Percentiles rank a stretch among this genome's conserved stretches.
Conservation (phyloP, 805 yeast species). For the Lipomyces mesembrius region DNA sequence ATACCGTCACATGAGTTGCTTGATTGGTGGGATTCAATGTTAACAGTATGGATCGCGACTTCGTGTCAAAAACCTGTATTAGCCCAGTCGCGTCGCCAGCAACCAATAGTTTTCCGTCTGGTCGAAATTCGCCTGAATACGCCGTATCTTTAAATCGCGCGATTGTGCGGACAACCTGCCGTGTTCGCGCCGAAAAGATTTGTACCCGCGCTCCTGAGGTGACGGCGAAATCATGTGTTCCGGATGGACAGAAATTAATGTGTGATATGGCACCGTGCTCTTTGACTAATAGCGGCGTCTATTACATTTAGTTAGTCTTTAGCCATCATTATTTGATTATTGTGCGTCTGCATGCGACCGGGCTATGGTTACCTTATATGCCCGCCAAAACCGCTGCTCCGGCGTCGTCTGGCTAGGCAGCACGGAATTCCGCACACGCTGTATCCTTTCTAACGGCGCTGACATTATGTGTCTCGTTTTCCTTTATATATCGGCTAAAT, state of each 20-base stretch:
- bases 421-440: slow-evolving; percentile 69
- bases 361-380: slow-evolving; percentile 52
- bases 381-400: slow-evolving; percentile 93
- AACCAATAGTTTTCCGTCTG: slow-evolving; percentile 86
- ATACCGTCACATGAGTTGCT: slow-evolving; percentile 92
- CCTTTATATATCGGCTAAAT: background rate
- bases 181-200: slow-evolving; percentile 88
- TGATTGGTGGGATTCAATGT: slow-evolving; percentile 81
- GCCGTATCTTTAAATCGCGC: slow-evolving; percentile 89
- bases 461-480: slow-evolving; percentile 60
- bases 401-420: slow-evolving; percentile 86
- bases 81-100: slow-evolving; percentile 96
- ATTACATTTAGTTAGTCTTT: background rate
- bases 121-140: slow-evolving; percentile 86
- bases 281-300: slow-evolving; percentile 83
- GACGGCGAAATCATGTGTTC: slow-evolving; percentile 91
- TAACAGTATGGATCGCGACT: slow-evolving; percentile 76
- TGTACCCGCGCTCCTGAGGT: slow-evolving; percentile 91
- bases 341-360: background rate
- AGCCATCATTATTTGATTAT: background rate
- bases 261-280: slow-evolving; percentile 92
- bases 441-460: slow-evolving; percentile 66
- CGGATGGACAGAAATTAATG: slow-evolving; percentile 80
- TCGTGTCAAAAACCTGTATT: slow-evolving; percentile 87
- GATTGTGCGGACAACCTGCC: slow-evolving; percentile 87